Base-by-base conservation (phyloP, 768 basidiomycete species). In the Trametes meyenii region DNA sequence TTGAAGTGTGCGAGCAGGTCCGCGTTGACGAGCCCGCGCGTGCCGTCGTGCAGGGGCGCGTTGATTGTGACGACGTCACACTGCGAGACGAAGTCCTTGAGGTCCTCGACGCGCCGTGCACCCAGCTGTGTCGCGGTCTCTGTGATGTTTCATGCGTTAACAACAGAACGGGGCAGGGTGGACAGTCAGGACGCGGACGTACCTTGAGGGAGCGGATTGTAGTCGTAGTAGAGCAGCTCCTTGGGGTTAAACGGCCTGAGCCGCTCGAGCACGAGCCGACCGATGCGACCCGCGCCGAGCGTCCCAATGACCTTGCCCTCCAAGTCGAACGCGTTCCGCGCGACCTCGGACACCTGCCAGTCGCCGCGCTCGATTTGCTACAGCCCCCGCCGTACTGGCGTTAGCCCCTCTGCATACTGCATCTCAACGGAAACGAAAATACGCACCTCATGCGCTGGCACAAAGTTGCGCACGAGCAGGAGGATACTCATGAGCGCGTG, bases 241-340 rank as follows among this genome's bases (percentile, higher is more conserved):
- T 94, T 94, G 81, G 85, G 86, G 77, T 93, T 83, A 78, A 97
- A 96, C 5, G 92, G 90, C 42, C 81, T 67, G 39, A 94, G 78
- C 55, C 91, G 86, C 72, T 92, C 86, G 53, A 94, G 79, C 21
- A 93, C 91, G 70, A 90, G 86, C 79, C 90, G 92, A 3, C 94
- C 94, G 70, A 96, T 96, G 58, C 86, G 78, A n/a, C 86, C 86
- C 78, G 81, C 61, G 55, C 92, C 94, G 60, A 97, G 92, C 48
- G 94, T 96, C 13, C 94, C 94, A 52, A 96, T 85, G 55, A 94
- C 89, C 77, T 96, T 97, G 72, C 83, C 85, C 76, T 96, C 95
- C 60, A 97, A 78, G 74, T 96, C 95, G 70, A 82, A 96, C 16
- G 94, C 88, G 68, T 90, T 87, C 65, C 92, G 84, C 3, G 92